Evolutionary conservation across 495 filamentous ascomycete species (phyloP).

Genomic region (Beverwykella pulmonaria): DNA sequence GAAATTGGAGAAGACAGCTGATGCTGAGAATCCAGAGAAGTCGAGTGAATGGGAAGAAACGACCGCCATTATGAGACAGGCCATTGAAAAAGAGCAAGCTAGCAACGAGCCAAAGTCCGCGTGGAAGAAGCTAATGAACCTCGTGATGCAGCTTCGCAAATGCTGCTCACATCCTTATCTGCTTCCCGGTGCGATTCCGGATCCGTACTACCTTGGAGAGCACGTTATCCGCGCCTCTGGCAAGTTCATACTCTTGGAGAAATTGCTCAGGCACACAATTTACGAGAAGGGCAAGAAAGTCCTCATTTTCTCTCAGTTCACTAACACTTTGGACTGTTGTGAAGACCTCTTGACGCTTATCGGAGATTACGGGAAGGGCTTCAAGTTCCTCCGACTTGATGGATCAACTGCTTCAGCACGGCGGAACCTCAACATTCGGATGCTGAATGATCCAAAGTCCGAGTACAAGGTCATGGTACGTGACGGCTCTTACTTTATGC

Average conservation of each 20-base stretch:
- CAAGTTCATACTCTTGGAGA: constrained; percentile 67
- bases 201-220: constrained; percentile 54
- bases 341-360: constrained; percentile 60
- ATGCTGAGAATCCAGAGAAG: constrained; percentile 37
- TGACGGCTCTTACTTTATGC: neutral
- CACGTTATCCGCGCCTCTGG: constrained; percentile 61
- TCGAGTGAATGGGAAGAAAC: constrained; percentile 56
- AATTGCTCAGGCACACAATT: constrained; percentile 61
- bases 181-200: constrained; percentile 55
- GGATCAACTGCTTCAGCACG: constrained; percentile 57
- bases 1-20: constrained; percentile 34
- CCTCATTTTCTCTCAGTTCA: constrained; percentile 66
- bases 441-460: constrained; percentile 56
- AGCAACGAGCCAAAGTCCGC: constrained; percentile 44
- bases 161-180: constrained; percentile 67
- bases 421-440: constrained; percentile 59
- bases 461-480: constrained; percentile 58
- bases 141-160: constrained; percentile 67
- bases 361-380: constrained; percentile 50
- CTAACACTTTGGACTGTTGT: constrained; percentile 59
- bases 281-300: constrained; percentile 61
- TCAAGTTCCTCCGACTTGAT: constrained; percentile 61
- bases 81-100: constrained; percentile 49
- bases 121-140: constrained; percentile 63
- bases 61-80: constrained; percentile 52